A percentile compares a stretch with the other conserved stretches of the same genome.
These are phyloP conservation scores for Pseudogymnoascus sp. DNA, from an alignment of 2,329 filamentous ascomycete species.

Conservation along the genomic window DNA sequence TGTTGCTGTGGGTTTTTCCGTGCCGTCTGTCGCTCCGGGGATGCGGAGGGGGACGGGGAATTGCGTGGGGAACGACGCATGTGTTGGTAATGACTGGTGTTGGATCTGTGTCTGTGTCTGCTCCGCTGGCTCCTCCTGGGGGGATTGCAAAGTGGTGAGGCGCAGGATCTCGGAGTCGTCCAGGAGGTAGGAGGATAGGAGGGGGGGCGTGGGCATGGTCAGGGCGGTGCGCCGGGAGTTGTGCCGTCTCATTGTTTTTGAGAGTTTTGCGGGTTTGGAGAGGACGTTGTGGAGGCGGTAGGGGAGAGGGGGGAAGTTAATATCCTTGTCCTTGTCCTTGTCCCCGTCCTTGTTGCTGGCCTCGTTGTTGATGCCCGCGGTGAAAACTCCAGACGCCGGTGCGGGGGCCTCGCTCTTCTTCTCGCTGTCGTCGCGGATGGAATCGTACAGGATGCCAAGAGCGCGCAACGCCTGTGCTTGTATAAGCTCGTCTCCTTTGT, in stretches of 20 bases:
- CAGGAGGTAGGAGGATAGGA: neutral
- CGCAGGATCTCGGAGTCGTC: conserved; percentile 1
- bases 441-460: conserved; percentile 9
- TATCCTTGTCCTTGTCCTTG: neutral
- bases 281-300: neutral
- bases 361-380: neutral
- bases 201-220: neutral
- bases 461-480: conserved; percentile 8
- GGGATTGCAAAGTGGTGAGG: neutral
- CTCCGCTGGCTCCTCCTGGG: neutral
- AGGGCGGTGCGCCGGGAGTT: neutral
- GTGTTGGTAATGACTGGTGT: neutral
- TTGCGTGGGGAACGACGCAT: neutral
- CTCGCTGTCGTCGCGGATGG: neutral
- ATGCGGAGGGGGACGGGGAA: neutral
- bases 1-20: neutral
- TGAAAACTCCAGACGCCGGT: neutral
- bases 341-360: neutral
- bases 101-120: neutral
- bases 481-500: conserved; percentile 10
- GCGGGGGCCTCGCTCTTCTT: neutral
- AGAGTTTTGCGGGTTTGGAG: neutral
- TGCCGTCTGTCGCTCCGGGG: neutral
- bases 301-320: neutral
- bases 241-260: neutral